Base-by-base conservation (phyloP, 1,284 basidiomycete species). In the Amylostereum areolatum region DNA sequence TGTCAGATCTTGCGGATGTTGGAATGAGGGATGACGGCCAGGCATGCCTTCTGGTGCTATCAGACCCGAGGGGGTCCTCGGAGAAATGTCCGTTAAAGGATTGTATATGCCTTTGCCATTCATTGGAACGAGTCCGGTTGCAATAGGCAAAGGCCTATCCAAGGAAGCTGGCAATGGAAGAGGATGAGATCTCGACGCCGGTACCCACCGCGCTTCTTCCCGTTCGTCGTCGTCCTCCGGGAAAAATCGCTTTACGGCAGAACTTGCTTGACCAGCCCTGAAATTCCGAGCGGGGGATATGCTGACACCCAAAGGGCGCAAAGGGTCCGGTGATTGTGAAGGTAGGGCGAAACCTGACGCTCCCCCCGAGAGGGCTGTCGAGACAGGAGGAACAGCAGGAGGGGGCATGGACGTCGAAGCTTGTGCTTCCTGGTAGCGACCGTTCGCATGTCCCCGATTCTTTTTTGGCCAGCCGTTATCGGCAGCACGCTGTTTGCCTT, bases 231-330 rank as follows among this genome's bases (percentile, higher is more conserved):
- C 85, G 45, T 83, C 81, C 1, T 74, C 77, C 41, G 86, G 85
- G 59, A 89, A 89, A 62, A 89, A 88, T 55, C 72, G 75, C 60
- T 81, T 84, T 40, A 89, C 67, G 2, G 83, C 73, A 11, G 78
- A 82, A 56, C 73, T 85, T 7, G 74, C 46, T 41, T 65, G 60
- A 2, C 71, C 75, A 35, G 87, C 82, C 57, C 77, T 84, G 66
- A 87, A 86, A 10, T 80, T 36, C 43, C 41, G 39, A 29, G 36
- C 28, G 6, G 46, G 41, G 5, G 45, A 43, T n/a, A 51, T 31
- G n/a, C 27, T 8, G 48, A 43, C 7, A 43, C 32, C 8, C 47
- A 54, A 34, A 54, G 44, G 9, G 48, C 37, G 24, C 30, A 57
- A 46, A 35, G 43, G 37, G 27, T 45, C 37, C 18, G 50, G 36